Evolutionary conservation across 1,139 yeast species (phyloP), one percentile per base, ranked within the genome.

Genomic region (Lodderomyces oxycetoniae): DNA sequence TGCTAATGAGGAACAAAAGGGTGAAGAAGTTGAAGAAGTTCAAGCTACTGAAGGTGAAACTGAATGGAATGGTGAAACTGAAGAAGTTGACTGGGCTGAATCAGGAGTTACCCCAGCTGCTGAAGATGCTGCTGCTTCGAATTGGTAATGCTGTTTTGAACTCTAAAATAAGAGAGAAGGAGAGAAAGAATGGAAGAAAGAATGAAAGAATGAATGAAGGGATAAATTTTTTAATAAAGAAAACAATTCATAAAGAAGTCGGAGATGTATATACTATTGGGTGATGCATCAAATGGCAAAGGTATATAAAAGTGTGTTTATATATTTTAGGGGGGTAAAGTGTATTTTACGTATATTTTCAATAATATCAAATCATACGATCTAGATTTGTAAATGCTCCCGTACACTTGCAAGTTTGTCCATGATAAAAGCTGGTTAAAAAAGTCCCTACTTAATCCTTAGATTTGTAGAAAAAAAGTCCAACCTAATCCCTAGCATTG

Each of bases 111-210:
- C 79, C 52, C 79, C 80, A 61, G 78, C 77, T 57, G 79, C 73
- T 56, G 88, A 80, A 69, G 82, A 80, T 76, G 84, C 87, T 61
- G 93, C 86, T 66, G 72, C 74, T 60, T 60, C 71, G 47, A 63
- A 63, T 61, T 68, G 74, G 74, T 67, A 67, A 24, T 24, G 14
- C 26, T 9, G 23, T 20, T 20, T 9, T 8, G 23, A 20, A 20
- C 23, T 9, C 23, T 9, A n/a, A 20, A 9, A n/a, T n/a, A n/a
- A n/a, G n/a, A n/a, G n/a, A n/a, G n/a, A n/a, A 20, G n/a, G n/a
- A n/a, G n/a, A n/a, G n/a, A n/a, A n/a, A n/a, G n/a, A n/a, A n/a
- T n/a, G n/a, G n/a, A n/a, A n/a, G n/a, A n/a, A n/a, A n/a, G n/a
- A n/a, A n/a, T n/a, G n/a, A n/a, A n/a, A n/a, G n/a, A n/a, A n/a